Evolutionary conservation across 2,329 filamentous ascomycete genomes (phyloP), one percentile per base, ranked within the genome.

Genomic region (Penicillium glabrum): DNA sequence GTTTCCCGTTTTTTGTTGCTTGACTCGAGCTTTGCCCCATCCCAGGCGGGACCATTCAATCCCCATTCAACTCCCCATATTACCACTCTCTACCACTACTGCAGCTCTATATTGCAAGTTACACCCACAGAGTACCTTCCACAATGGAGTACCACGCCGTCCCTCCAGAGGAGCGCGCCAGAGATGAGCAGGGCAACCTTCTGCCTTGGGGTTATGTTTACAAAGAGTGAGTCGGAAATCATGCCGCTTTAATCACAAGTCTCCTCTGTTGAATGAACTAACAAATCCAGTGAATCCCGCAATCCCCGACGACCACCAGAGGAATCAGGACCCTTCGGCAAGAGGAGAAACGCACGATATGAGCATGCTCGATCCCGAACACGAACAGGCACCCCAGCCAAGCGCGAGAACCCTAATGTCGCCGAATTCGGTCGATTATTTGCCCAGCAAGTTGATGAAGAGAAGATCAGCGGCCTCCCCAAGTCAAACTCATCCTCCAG

Each of bases 111-210:
- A 23, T 23, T 23, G 4, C 10, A 41, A 23, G 19, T 10, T 31
- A 6, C n/a, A 5, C n/a, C 5, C 14, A 19, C 26, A n/a, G 8
- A n/a, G 35, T 39, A 39, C 19, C 8, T 33, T 35, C n/a, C 41
- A 45, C 55, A 35, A 87, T 87, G 82, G 85, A 88, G 72, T 84
- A 88, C 51, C 85, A 88, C 71, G 83, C 83, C 31, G 85, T 88
- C 11, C 84, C 85, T 33, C 83, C 83, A 53, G 80, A 83, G 63
- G 86, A 88, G 72, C 82, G 84, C 66, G 84, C 83, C 31, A 77
- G 79, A 66, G 84, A 87, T 67, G 79, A 82, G 52, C 80, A 81
- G 48, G 85, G 85, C 49, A 82, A 83, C 64, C 76, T 79, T 53
- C 69, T 88, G 49, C 85, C 86, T n/a, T 88, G 84, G 84, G 84